Percentiles rank a stretch among this genome's conserved stretches.
Evolutionary conservation across 208 protist genomes (phyloP).

Genomic region (Trypanosoma scelopori): DNA sequence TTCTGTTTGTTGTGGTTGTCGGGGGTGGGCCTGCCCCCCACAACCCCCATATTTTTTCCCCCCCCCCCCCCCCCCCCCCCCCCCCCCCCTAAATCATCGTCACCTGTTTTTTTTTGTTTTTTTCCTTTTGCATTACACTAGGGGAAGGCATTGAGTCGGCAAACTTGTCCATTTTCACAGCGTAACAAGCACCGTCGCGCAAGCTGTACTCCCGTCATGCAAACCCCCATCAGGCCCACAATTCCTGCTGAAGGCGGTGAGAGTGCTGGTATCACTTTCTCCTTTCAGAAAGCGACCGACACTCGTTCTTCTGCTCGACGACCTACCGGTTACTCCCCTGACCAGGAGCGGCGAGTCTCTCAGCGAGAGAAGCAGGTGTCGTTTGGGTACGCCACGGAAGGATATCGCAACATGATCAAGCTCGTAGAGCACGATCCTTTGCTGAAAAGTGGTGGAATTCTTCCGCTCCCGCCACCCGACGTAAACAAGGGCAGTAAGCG

Average conservation of each 20-base stretch:
- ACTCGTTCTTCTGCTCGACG: conserved; percentile 1
- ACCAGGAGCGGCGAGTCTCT: conserved; percentile 57
- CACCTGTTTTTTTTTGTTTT: no score
- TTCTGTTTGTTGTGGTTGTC: no score
- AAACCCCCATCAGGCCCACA: conserved; percentile 31
- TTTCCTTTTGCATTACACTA: conserved; percentile 16
- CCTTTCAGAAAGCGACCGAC: conserved; percentile 4
- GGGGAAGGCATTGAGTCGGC: no score
- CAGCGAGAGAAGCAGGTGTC: conserved; percentile 84
- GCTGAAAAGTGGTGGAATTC: conserved; percentile 63
- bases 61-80: no score
- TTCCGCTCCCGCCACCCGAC: conserved; percentile 69
- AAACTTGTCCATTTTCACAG: no score
- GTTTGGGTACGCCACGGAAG: conserved; percentile 75
- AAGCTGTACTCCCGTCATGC: conserved; percentile 10
- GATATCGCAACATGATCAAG: conserved; percentile 82
- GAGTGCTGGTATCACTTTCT: conserved; percentile 6
- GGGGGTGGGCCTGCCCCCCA: no score
- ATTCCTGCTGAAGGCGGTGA: conserved; percentile 6
- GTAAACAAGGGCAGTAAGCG: conserved; percentile 68
- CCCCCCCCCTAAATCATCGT: no score
- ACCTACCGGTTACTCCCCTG: conserved; percentile 46
- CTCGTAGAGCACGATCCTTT: conserved; percentile 76
- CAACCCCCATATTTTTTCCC: no score
- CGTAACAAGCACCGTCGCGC: neutral